phyloP scores from a whole-genome alignment of 1,284 basidiomycete genomes.

The Microbotryum saponariae region DNA sequence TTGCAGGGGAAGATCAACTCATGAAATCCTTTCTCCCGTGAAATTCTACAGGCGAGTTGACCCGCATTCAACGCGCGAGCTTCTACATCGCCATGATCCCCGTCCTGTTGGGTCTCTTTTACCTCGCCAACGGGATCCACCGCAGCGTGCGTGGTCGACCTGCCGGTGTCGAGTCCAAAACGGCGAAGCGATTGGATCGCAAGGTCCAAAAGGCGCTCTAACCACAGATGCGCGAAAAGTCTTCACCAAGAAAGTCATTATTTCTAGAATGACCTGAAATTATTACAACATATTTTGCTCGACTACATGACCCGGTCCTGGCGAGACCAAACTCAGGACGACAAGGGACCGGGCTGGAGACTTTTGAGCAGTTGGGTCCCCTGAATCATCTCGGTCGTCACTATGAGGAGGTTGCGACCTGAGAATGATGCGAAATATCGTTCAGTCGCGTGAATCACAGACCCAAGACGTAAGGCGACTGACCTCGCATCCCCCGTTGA shows the following conservation, averaged over 20 bases:
- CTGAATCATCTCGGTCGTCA: slow-evolving; percentile 78
- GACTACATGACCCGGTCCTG: no score
- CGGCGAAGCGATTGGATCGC: no score
- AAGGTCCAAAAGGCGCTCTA: no score
- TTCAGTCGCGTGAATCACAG: slow-evolving; percentile 1
- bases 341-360: background rate
- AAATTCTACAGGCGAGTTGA: slow-evolving; percentile 7
- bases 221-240: no score
- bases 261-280: no score
- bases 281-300: no score
- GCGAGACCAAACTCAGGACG: no score
- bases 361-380: slow-evolving; percentile 44
- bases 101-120: slow-evolving; percentile 19
- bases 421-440: slow-evolving; percentile 14
- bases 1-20: background rate
- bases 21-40: background rate
- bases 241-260: no score
- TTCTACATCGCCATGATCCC: slow-evolving; percentile 18
- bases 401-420: slow-evolving; percentile 78
- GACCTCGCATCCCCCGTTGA: slow-evolving; percentile 61
- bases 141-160: background rate
- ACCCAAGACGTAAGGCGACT: slow-evolving; percentile 23
- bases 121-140: slow-evolving; percentile 22
- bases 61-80: slow-evolving; percentile 1
- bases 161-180: no score